A percentile compares a stretch with the other conserved stretches of the same genome.
Evolutionary conservation across 2,329 filamentous ascomycete genomes (phyloP).

Genomic region (Diaporthe aspalathi): DNA sequence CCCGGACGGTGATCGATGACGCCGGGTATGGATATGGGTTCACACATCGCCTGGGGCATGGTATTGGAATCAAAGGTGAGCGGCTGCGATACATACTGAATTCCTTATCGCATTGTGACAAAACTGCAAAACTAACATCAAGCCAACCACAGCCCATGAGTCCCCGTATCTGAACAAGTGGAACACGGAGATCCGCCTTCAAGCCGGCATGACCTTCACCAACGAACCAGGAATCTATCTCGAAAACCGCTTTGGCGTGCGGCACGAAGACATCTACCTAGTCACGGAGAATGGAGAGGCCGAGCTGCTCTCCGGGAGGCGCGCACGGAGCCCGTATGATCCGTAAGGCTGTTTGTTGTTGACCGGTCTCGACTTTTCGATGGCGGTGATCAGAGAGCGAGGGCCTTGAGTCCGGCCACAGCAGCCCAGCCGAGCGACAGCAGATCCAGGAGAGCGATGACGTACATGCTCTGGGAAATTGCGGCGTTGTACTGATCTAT

Average conservation of each 20-base stretch:
- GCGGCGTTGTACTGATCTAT: constrained; percentile 48
- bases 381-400: constrained; percentile 31
- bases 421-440: constrained; percentile 43
- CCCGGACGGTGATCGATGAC: constrained; percentile 65
- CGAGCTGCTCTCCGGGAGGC: constrained; percentile 64
- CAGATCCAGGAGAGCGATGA: constrained; percentile 40
- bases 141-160: constrained; percentile 61
- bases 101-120: not conserved
- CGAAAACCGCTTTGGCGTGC: constrained; percentile 68
- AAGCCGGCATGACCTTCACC: constrained; percentile 71
- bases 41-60: constrained; percentile 72
- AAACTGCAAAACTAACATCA: constrained; percentile 10
- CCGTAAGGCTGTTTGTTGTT: constrained; percentile 48
- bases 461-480: constrained; percentile 44
- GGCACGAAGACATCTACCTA: constrained; percentile 72
- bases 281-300: constrained; percentile 65
- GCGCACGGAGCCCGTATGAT: constrained; percentile 64
- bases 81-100: not conserved
- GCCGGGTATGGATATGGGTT: constrained; percentile 70
- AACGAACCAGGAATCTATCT: constrained; percentile 73
- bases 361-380: not conserved
- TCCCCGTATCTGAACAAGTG: constrained; percentile 74
- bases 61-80: constrained; percentile 71
- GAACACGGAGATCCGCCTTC: constrained; percentile 59
- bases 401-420: constrained; percentile 42